Conservation (phyloP, 2,329 filamentous ascomycete genomes). For the Monilinia fructigena region DNA sequence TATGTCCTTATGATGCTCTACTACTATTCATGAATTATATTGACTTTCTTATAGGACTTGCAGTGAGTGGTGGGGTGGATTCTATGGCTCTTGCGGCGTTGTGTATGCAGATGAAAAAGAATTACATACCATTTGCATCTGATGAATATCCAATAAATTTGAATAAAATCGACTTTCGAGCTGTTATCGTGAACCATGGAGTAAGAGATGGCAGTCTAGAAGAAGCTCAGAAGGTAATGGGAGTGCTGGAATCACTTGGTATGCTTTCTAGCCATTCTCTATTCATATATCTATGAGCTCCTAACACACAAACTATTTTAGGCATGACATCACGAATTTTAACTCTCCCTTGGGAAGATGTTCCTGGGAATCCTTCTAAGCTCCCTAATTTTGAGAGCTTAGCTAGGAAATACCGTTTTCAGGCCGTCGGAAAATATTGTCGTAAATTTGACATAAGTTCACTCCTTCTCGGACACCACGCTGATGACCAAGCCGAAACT, state of each 20-base stretch:
- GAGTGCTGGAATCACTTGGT: conserved; percentile 33
- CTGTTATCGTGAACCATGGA: conserved; percentile 57
- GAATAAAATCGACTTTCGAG: conserved; percentile 42
- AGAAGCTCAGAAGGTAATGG: conserved; percentile 54
- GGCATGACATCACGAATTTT: conserved; percentile 37
- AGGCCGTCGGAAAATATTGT: conserved; percentile 63
- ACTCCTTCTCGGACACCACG: conserved; percentile 80
- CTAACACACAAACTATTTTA: conserved; percentile 23
- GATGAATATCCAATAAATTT: conserved; percentile 1
- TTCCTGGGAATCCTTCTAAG: conserved; percentile 42
- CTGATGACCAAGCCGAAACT: conserved; percentile 89
- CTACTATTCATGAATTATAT: neutral
- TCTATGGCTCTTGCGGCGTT: conserved; percentile 93
- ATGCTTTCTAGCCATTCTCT: conserved; percentile 10
- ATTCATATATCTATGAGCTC: neutral
- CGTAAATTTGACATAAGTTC: conserved; percentile 50
- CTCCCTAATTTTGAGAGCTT: conserved; percentile 71
- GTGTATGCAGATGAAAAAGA: conserved; percentile 50
- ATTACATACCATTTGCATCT: conserved; percentile 10
- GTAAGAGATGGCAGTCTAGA: conserved; percentile 51
- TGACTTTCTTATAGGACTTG: conserved; percentile 55
- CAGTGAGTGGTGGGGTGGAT: conserved; percentile 89
- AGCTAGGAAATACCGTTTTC: conserved; percentile 74
- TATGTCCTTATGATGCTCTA: neutral
- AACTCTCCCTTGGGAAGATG: conserved; percentile 52